Evolutionary conservation across 2,329 filamentous ascomycete genomes (phyloP).

Genomic region (Peltaster fructicola): DNA sequence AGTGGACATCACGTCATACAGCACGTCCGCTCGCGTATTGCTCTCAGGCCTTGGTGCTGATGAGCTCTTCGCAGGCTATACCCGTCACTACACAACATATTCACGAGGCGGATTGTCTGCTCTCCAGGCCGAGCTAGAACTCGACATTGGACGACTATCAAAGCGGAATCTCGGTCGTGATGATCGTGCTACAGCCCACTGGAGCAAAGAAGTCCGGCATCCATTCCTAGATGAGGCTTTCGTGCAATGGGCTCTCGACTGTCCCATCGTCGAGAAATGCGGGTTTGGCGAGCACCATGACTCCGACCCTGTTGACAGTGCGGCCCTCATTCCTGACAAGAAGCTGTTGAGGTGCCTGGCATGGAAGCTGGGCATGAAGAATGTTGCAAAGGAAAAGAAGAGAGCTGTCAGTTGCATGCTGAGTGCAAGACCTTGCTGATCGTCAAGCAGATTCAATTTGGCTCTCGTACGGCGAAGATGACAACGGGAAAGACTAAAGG

Average conservation of each 20-base stretch:
- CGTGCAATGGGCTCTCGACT: slow-evolving; percentile 59
- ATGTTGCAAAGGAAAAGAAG: slow-evolving; percentile 76
- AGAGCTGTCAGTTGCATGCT: slow-evolving; percentile 45
- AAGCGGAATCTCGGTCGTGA: slow-evolving; percentile 91
- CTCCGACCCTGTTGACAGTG: slow-evolving; percentile 11
- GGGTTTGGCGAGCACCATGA: slow-evolving; percentile 40
- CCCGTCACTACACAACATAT: slow-evolving; percentile 65
- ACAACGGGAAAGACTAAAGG: slow-evolving; percentile 31
- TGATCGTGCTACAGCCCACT: slow-evolving; percentile 77
- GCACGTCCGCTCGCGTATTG: slow-evolving; percentile 60
- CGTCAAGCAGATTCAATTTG: slow-evolving; percentile 23
- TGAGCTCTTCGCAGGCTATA: slow-evolving; percentile 89
- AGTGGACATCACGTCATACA: too few relatives aligned
- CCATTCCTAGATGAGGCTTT: slow-evolving; percentile 80
- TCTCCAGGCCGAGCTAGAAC: slow-evolving; percentile 61
- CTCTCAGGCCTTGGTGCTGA: slow-evolving; percentile 89
- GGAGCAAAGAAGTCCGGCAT: slow-evolving; percentile 75
- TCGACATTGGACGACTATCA: slow-evolving; percentile 72
- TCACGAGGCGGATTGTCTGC: slow-evolving; percentile 48
- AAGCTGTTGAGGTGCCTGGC: slow-evolving; percentile 63
- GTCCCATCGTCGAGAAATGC: slow-evolving; percentile 70
- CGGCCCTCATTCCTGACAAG: slow-evolving; percentile 57
- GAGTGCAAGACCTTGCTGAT: slow-evolving; percentile 3
- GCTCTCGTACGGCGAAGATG: slow-evolving; percentile 30
- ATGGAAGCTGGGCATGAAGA: slow-evolving; percentile 50